A percentile compares a stretch with the other conserved stretches of the same genome.
These are phyloP conservation scores for Graphiopsis chlorocephala DNA, from an alignment of 2,329 filamentous ascomycete genomes.

Conservation along the genomic window DNA sequence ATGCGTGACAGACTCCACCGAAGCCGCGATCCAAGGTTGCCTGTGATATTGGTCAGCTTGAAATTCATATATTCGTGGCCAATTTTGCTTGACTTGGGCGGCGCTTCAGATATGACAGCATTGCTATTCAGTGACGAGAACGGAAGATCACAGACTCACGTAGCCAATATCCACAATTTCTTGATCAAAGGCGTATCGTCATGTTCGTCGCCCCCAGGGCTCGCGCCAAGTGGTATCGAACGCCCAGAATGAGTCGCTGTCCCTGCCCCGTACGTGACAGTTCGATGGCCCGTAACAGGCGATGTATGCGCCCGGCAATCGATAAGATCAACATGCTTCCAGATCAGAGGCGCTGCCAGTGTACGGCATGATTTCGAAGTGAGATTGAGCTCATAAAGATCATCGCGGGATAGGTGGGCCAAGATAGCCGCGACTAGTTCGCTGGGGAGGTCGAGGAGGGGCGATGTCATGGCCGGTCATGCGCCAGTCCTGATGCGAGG, in stretches of 20 bases:
- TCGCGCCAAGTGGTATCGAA: constrained; percentile 1
- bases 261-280: constrained; percentile 13
- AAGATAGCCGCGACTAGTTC: constrained; percentile 43
- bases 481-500: background rate
- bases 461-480: background rate
- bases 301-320: constrained; percentile 35
- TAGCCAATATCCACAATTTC: constrained; percentile 43
- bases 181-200: constrained; percentile 44
- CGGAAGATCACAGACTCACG: constrained; percentile 26
- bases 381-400: constrained; percentile 35
- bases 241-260: constrained; percentile 17
- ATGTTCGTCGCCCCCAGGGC: constrained; percentile 31
- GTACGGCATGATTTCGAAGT: constrained; percentile 37
- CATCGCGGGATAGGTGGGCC: constrained; percentile 31
- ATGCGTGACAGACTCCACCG: constrained; percentile 44
- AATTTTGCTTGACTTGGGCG: background rate
- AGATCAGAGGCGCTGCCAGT: constrained; percentile 39
- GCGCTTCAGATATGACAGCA: background rate
- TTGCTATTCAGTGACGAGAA: background rate
- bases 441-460: constrained; percentile 35
- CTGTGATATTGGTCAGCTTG: constrained; percentile 20
- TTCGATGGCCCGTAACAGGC: background rate
- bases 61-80: background rate
- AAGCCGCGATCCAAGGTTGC: constrained; percentile 41
- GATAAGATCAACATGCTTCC: constrained; percentile 41